phyloP scores from a whole-genome alignment of 2,329 filamentous ascomycete genomes.

The Apiospora kogelbergensis region DNA sequence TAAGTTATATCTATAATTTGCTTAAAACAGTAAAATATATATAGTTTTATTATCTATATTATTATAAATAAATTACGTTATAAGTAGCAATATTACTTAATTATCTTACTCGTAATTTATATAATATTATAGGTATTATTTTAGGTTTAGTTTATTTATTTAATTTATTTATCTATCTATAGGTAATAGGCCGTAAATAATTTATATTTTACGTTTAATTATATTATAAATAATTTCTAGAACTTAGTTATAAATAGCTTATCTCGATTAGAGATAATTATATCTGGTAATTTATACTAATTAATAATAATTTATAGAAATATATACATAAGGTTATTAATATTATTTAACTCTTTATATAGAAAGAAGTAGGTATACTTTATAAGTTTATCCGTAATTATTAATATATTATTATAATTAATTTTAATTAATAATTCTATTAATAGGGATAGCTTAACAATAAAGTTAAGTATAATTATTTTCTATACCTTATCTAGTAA shows the following conservation, averaged over 20 bases:
- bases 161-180: slow-evolving; percentile 12
- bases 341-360: neutral
- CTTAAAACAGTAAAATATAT: slow-evolving; percentile 9
- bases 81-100: slow-evolving; percentile 13
- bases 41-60: slow-evolving; percentile 9
- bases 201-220: neutral
- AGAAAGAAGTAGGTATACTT: neutral
- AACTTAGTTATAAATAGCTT: slow-evolving; percentile 9
- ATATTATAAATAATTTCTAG: slow-evolving; percentile 8
- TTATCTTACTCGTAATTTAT: slow-evolving; percentile 14
- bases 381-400: neutral
- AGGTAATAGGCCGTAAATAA: slow-evolving; percentile 11
- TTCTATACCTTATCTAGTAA: neutral
- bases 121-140: slow-evolving; percentile 15
- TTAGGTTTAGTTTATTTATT: slow-evolving; percentile 12
- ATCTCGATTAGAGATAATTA: slow-evolving; percentile 7
- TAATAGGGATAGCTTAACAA: neutral
- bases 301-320: slow-evolving; percentile 1
- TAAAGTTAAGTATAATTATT: neutral
- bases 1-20: too few species aligned
- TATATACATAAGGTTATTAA: too few species aligned
- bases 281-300: neutral
- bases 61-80: slow-evolving; percentile 16
- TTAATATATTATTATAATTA: neutral
- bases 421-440: too few species aligned